Conservation (phyloP, 169 alveolate species). For the Plasmodium inui region DNA sequence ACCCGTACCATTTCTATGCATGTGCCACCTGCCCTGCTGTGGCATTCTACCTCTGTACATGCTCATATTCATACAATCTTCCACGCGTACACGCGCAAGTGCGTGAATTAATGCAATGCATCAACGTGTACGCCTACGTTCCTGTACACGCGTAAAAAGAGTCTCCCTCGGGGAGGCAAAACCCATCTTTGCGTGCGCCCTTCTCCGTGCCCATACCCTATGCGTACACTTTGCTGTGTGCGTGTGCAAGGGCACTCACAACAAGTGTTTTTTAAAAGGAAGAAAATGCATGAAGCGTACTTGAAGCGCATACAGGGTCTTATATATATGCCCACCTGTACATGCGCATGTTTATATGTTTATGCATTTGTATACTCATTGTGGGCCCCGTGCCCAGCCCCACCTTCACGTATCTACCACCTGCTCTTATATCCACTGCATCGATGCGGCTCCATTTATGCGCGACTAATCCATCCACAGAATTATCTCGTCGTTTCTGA, state of each 20-base stretch:
- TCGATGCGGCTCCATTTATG: background rate
- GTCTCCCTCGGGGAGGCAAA: background rate
- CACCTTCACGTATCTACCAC: background rate
- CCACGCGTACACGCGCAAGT: background rate
- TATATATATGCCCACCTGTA: background rate
- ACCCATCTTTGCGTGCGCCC: background rate
- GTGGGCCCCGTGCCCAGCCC: background rate
- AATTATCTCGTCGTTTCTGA: background rate
- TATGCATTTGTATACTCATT: background rate
- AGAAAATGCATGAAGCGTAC: background rate
- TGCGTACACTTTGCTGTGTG: background rate
- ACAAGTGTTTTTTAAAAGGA: background rate
- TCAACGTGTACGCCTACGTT: background rate
- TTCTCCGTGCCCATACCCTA: background rate
- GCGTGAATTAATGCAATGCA: background rate
- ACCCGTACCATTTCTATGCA: background rate
- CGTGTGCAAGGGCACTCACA: background rate
- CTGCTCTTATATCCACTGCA: background rate
- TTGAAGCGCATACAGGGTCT: background rate
- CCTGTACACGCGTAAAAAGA: background rate
- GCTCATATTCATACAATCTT: background rate
- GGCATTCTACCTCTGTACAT: background rate
- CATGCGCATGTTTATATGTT: background rate
- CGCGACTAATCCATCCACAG: background rate
- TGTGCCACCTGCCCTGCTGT: background rate